These are phyloP conservation scores for Crucihimalaya himalaica DNA, from an alignment of 345 rosid genomes.

Conservation along the genomic window DNA sequence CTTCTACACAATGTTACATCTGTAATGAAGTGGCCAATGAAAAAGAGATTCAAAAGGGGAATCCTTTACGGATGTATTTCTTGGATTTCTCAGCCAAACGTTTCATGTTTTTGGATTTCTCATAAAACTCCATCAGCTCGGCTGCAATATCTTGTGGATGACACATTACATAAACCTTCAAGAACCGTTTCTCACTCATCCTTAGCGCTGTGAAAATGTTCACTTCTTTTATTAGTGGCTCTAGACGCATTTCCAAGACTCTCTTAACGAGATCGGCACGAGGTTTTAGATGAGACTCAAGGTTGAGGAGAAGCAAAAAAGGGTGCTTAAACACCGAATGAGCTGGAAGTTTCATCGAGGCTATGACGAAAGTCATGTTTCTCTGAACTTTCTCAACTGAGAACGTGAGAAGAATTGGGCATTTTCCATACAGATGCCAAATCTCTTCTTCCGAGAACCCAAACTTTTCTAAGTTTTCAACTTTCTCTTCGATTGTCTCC, in stretches of 20 bases:
- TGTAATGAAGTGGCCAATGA: background rate
- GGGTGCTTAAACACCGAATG: slow-evolving; percentile 53
- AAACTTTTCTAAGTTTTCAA: slow-evolving; percentile 70
- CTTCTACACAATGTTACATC: background rate
- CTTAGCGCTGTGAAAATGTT: slow-evolving; percentile 51
- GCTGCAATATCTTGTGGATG: slow-evolving; percentile 55
- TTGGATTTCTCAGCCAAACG: slow-evolving; percentile 66
- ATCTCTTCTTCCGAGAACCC: slow-evolving; percentile 71
- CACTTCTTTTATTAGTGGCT: slow-evolving; percentile 38
- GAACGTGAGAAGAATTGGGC: slow-evolving; percentile 53
- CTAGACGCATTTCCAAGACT: slow-evolving; percentile 62
- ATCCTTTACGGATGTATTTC: slow-evolving; percentile 51
- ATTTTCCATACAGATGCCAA: slow-evolving; percentile 60
- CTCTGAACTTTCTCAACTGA: slow-evolving; percentile 83
- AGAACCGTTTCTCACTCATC: slow-evolving; percentile 67
- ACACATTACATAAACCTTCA: slow-evolving; percentile 58
- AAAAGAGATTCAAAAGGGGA: slow-evolving; percentile 58
- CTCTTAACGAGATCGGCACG: slow-evolving; percentile 55
- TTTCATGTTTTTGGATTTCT: slow-evolving; percentile 51
- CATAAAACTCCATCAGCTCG: slow-evolving; percentile 59
- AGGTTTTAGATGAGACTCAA: slow-evolving; percentile 64
- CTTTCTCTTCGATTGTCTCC: slow-evolving; percentile 68
- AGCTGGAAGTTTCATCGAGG: slow-evolving; percentile 65
- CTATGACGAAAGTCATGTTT: slow-evolving; percentile 75
- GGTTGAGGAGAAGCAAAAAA: slow-evolving; percentile 52